phyloP scores from a whole-genome alignment of 2,329 filamentous ascomycete species.

The Apiospora saccharicola region DNA sequence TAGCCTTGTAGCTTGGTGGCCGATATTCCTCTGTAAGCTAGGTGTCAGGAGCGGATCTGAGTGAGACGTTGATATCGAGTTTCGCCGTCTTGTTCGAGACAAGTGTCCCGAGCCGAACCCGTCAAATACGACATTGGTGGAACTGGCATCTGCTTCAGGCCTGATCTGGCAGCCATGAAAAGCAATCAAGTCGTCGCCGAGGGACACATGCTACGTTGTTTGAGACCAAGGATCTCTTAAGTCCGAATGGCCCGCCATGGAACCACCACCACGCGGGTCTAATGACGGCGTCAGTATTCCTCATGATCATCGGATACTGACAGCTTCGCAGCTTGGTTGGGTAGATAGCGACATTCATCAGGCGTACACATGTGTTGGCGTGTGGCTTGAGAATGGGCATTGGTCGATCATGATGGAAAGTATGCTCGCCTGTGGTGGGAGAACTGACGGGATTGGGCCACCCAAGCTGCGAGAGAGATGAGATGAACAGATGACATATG shows the following conservation, averaged over 20 bases:
- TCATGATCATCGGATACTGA: neutral
- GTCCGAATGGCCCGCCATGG: neutral
- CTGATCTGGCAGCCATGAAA: neutral
- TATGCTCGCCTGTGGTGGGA: neutral
- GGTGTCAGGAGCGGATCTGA: slow-evolving; percentile 15
- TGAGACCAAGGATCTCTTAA: neutral
- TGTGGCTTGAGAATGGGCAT: neutral
- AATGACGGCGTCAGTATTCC: neutral
- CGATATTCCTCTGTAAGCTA: neutral
- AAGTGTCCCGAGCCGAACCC: neutral
- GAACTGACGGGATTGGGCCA: neutral
- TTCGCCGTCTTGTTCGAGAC: slow-evolving; percentile 13
- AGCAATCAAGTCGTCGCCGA: slow-evolving; percentile 8
- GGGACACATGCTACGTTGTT: neutral
- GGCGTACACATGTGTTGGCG: neutral
- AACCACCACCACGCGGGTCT: neutral
- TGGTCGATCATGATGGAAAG: neutral
- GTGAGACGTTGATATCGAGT: slow-evolving; percentile 15
- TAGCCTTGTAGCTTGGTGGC: slow-evolving; percentile 4
- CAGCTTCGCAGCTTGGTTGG: neutral
- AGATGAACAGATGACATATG: slow-evolving; percentile 15
- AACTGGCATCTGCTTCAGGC: slow-evolving; percentile 4
- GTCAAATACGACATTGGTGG: neutral
- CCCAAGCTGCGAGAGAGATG: neutral
- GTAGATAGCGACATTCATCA: neutral